Evolutionary conservation across 352 stramenopile species (phyloP), one percentile per base, ranked within the genome.

Genomic region (Pythium volutum): DNA sequence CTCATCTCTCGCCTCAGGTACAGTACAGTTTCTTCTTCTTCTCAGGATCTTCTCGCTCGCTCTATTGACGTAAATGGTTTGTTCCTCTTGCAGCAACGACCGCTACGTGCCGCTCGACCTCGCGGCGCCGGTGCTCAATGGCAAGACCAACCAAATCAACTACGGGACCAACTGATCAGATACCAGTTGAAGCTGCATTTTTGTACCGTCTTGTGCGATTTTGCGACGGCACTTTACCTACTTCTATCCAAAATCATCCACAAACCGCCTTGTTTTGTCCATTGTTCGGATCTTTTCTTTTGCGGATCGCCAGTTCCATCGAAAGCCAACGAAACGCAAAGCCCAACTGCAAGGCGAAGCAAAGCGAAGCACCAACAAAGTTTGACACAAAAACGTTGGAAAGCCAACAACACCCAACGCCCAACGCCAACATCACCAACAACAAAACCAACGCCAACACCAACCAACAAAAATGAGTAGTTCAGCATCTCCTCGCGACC

Each of bases 71-170:
- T n/a, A n/a, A n/a, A n/a, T n/a, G n/a, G n/a, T 34, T 2, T 34
- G 29, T 34, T 47, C 12, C 16, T 47, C 20, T 4, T 47, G 18
- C 16, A 34, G 27, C 38, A 64, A 23, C 12, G 52, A 60, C 31
- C 29, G 8, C 27, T 63, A 59, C 26, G 54, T 59, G 31, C 23
- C 54, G 8, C 42, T 60, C 12, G 62, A 69, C 12, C 62, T 41
- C n/a, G 62, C 41, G 48, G 15, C 54, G 39, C 62, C 62, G 2
- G 41, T 69, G 54, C 47, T 69, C 54, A 69, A 69, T 33, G 54
- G 54, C 54, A 69, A 69, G 39, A 42, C 38, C 14, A 52, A 60
- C 51, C 49, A 55, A 41, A 33, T 62, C 36, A 45, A 68, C 54
- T 68, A 68, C 47, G 61, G 61, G 46, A 60, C 53, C 11, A 59